These are phyloP conservation scores for Ambrosia hybrid DNA, from an alignment of 140 eudicot genomes.

Conservation along the genomic window DNA sequence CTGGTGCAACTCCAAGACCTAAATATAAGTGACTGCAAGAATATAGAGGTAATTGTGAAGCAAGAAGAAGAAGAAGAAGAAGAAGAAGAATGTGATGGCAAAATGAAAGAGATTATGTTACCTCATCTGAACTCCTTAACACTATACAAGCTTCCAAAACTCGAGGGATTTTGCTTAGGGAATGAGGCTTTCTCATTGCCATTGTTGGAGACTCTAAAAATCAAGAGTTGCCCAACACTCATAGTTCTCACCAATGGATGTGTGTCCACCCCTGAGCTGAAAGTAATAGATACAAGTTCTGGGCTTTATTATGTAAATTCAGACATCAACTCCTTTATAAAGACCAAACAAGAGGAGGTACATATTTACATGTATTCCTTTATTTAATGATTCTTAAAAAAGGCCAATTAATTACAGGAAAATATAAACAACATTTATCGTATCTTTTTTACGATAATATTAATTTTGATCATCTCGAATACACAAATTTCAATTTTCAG, in stretches of 20 bases:
- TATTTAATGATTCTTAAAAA: no score
- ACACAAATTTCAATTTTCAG: no score
- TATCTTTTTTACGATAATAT: no score
- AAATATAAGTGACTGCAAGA: not conserved
- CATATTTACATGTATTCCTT: no score
- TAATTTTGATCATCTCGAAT: no score
- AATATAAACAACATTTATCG: no score
- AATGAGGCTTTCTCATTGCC: not conserved
- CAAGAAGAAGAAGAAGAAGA: no score
- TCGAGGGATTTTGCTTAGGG: conserved; percentile 12
- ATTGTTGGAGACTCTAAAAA: not conserved
- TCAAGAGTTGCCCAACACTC: not conserved
- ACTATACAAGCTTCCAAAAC: not conserved
- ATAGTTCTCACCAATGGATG: not conserved
- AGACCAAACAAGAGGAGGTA: not conserved
- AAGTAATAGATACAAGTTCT: not conserved
- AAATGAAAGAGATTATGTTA: not conserved
- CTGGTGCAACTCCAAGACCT: conserved; percentile 2
- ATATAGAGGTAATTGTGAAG: not conserved
- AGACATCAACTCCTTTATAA: not conserved
- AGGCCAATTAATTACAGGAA: no score
- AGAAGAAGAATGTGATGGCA: not conserved
- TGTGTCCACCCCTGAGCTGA: not conserved
- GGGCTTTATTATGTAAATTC: not conserved
- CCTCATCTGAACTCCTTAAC: not conserved